Conservation (phyloP, 768 basidiomycete species). For the Hydnum rufescens region DNA sequence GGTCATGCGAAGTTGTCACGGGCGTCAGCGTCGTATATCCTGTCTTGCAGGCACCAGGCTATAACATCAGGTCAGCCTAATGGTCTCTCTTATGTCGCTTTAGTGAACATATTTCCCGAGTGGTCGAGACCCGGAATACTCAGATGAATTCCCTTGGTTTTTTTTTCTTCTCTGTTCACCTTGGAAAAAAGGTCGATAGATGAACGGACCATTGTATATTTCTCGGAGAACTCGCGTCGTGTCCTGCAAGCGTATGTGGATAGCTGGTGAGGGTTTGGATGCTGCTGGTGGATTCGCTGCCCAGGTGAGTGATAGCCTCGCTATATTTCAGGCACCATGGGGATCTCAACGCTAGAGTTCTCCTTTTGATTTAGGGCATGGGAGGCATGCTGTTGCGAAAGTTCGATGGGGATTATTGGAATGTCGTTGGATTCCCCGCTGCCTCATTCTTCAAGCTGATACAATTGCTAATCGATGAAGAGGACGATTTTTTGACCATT, state of each 20-base stretch:
- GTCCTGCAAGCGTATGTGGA: slow-evolving; percentile 64
- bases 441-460: slow-evolving; percentile 64
- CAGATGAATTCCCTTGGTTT: not conserved
- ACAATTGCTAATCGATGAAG: slow-evolving; percentile 51
- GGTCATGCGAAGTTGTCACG: slow-evolving; percentile 79
- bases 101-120: not conserved
- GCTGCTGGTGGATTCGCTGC: slow-evolving; percentile 90
- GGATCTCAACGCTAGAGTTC: not conserved
- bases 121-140: not conserved
- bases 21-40: slow-evolving; percentile 61
- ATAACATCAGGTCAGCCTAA: slow-evolving; percentile 38
- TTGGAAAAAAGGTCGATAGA: slow-evolving; percentile 42
- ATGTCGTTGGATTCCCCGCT: slow-evolving; percentile 83
- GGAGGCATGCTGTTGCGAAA: slow-evolving; percentile 68
- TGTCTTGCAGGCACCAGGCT: slow-evolving; percentile 55
- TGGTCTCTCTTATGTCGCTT: not conserved
- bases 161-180: slow-evolving; percentile 1
- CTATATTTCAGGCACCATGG: not conserved
- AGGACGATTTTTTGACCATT: slow-evolving; percentile 41
- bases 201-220: slow-evolving; percentile 62
- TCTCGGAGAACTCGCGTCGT: slow-evolving; percentile 38
- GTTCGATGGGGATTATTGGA: slow-evolving; percentile 77
- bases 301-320: slow-evolving; percentile 33
- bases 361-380: slow-evolving; percentile 31
- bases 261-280: slow-evolving; percentile 65